Base-by-base conservation (phyloP, 2,329 filamentous ascomycete genomes). In the Periconia sp. region DNA sequence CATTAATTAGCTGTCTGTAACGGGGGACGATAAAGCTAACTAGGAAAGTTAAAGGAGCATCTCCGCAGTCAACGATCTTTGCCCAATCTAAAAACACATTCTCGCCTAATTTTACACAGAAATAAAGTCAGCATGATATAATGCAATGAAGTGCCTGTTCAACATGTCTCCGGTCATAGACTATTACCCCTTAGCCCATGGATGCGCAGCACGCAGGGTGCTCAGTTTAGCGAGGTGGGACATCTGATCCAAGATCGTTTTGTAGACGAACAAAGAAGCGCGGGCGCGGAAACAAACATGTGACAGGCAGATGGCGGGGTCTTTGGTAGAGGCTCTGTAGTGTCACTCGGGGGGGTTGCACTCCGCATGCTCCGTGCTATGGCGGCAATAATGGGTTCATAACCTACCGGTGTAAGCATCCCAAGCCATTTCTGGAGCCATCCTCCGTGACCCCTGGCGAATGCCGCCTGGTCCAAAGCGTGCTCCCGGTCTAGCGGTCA, bases 11-110 rank as follows among this genome's bases (percentile, higher is more conserved):
- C 5, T 24, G 2, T 17, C 7, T n/a, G 4, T 4, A 24, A 9
- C 28, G n/a, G 16, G 1, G 7, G 26, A 13, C 4, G n/a, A n/a
- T n/a, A n/a, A n/a, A 23, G 13, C 50, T 52, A 45, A 71, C 76
- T 43, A 82, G 53, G 43, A 74, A 74, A 0, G 76, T 78, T 46
- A 78, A 54, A 2, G 78, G 78, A 4, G 73, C 78, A 60, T 81
- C 78, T 23, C 79, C 79, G 46, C 79, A 82, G 48, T 82, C 79
- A 3, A 82, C 72, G 4, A 81, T 71, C 45, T 73, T 77, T 0
- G 77, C 75, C 72, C 78, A 80, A 41, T 73, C 67, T 16, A 65
- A 48, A 40, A 77, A 74, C 4, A 68, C 56, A 45, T 78, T 78
- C 8, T 68, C 50, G n/a, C 65, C 65, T 70, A 32, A n/a, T n/a